phyloP scores from a whole-genome alignment of 805 yeast genomes.

The Ogataea pini region DNA sequence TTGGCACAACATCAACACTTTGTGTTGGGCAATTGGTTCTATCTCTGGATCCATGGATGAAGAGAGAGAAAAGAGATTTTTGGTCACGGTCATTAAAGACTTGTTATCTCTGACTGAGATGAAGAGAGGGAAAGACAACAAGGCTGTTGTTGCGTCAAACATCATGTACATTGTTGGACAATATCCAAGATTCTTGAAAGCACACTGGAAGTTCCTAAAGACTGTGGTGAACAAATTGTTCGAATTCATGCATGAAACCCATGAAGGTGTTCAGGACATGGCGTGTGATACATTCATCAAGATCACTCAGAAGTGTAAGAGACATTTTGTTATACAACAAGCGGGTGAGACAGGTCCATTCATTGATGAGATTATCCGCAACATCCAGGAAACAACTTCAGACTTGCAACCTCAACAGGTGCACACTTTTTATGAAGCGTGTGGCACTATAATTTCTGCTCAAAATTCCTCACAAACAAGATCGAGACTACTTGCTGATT shows the following conservation, averaged over 20 bases:
- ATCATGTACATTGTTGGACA: slow-evolving; percentile 99
- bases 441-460: slow-evolving; percentile 90
- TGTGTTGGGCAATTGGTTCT: slow-evolving; percentile 99
- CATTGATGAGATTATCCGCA: slow-evolving; percentile 82
- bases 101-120: slow-evolving; percentile 87
- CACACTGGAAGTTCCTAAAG: slow-evolving; percentile 96
- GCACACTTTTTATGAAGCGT: slow-evolving; percentile 96
- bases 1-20: slow-evolving; percentile 95
- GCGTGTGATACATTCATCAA: slow-evolving; percentile 99
- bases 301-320: slow-evolving; percentile 91
- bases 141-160: slow-evolving; percentile 99
- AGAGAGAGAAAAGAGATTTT: slow-evolving; percentile 92
- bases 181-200: slow-evolving; percentile 94
- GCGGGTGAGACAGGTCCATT: slow-evolving; percentile 86
- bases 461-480: slow-evolving; percentile 71
- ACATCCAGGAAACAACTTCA: slow-evolving; percentile 81
- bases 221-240: slow-evolving; percentile 94
- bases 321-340: slow-evolving; percentile 89
- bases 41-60: slow-evolving; percentile 99
- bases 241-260: slow-evolving; percentile 99
- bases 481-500: slow-evolving; percentile 68
- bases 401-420: slow-evolving; percentile 97
- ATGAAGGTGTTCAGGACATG: slow-evolving; percentile 99
- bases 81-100: slow-evolving; percentile 92
- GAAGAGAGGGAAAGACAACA: slow-evolving; percentile 96